Evolutionary conservation across 163 green algal genomes (phyloP).

Genomic region (Scenedesmus sp.): DNA sequence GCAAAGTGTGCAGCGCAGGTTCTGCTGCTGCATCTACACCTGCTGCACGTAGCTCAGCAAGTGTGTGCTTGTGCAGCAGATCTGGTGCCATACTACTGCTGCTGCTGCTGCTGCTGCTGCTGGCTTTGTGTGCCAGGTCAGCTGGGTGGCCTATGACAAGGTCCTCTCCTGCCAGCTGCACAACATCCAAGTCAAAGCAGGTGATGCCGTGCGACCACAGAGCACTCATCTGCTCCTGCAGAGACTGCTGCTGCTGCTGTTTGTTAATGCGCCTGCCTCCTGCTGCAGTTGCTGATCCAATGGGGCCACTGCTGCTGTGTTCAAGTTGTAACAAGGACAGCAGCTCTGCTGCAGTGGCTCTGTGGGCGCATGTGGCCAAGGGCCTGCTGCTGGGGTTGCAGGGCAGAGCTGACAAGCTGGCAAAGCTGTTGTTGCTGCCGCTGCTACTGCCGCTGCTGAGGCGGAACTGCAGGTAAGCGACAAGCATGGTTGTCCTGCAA

Average conservation of each 20-base stretch:
- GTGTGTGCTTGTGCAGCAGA: no score
- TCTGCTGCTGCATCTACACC: conserved; percentile 13
- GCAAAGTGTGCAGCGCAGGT: neutral
- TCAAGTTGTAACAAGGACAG: neutral
- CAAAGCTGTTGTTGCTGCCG: neutral
- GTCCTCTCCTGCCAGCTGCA: conserved; percentile 11
- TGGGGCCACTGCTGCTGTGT: neutral
- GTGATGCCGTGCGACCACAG: neutral
- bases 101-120: neutral
- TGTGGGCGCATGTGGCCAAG: conserved; percentile 6
- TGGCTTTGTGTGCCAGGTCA: neutral
- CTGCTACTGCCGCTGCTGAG: neutral
- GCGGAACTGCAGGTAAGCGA: neutral
- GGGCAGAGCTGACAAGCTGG: neutral
- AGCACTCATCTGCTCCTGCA: neutral
- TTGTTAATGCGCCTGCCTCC: no score
- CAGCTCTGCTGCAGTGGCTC: conserved; percentile 21
- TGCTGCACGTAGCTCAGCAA: neutral
- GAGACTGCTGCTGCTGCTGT: neutral
- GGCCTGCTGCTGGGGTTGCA: conserved; percentile 11
- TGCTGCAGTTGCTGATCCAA: neutral
- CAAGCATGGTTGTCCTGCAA: neutral
- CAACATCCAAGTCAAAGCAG: conserved; percentile 22
- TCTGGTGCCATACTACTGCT: neutral
- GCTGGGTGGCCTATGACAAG: conserved; percentile 15